Base-by-base conservation (phyloP, 495 filamentous ascomycete genomes). In the Penicillium tannophilum region DNA sequence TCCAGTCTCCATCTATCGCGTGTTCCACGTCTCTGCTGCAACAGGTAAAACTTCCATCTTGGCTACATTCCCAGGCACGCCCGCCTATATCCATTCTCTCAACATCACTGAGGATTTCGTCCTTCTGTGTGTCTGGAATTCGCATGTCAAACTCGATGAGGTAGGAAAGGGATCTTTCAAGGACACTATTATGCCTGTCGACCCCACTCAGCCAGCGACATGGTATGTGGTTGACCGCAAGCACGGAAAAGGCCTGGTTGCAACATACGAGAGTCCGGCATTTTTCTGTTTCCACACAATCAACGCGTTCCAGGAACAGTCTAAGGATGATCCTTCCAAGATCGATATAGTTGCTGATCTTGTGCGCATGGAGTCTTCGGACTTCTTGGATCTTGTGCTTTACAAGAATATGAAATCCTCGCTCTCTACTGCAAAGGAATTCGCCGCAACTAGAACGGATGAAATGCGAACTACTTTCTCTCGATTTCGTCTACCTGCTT, bases 201-300 rank as follows among this genome's bases (percentile, higher is more conserved):
- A 86, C 56, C 48, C 76, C 1, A 66, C 71, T 1, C 72, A 78
- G 20, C 72, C 78, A 17, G 83, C 82, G 23, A 80, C 59, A 16
- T 93, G 90, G 90, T 86, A 88, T 57, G 78, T 93, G 4, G 68
- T 93, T 42, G 89, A 92, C 62, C 80, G 84, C 49, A 71, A 65
- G 28, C 55, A 62, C 3, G 75, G 72, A 8, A 64, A 72, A n/a
- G 86, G 87, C 4, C 71, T 90, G 0, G 77, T 89, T 1, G 84
- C 77, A 6, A 78, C 70, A 17, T 88, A 83, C 64, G 80, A 87
- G 30, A 84, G 76, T 24, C 74, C 76, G 0, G 79, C 86, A 0
- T 86, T 87, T 55, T 93, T 91, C 75, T 84, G 80, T 70, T 93
- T 93, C 72, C 89, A 93, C 72, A 82, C 85, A 6, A 76, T 90